Percentiles rank a stretch among this genome's conserved stretches.
phyloP scores from a whole-genome alignment of 129 eudicot species.

The Tagetes erecta region DNA sequence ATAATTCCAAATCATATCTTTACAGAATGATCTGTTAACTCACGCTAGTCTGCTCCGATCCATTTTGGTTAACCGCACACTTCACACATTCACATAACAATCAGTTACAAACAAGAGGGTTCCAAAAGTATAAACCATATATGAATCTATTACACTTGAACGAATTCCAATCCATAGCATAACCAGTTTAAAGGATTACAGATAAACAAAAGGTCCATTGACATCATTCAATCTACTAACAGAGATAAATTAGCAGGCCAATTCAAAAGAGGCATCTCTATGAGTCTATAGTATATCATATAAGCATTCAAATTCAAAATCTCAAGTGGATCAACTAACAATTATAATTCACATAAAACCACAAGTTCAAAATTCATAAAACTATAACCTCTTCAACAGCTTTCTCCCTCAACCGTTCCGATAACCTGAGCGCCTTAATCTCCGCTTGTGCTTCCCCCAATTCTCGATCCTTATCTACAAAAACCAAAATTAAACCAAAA shows the following conservation, averaged over 20 bases:
- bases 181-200: background rate
- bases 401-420: conserved; percentile 80
- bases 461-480: conserved; percentile 84
- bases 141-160: background rate
- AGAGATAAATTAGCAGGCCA: too few species aligned
- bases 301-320: conserved; percentile 17
- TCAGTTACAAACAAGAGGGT: conserved; percentile 11
- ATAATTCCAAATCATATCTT: background rate
- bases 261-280: background rate
- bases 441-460: conserved; percentile 77
- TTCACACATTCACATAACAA: conserved; percentile 16
- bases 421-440: conserved; percentile 72
- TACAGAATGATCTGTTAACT: background rate
- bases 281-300: conserved; percentile 10
- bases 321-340: background rate
- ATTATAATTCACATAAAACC: conserved; percentile 9
- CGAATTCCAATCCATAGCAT: background rate
- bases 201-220: background rate
- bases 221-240: background rate
- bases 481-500: conserved; percentile 5
- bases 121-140: background rate
- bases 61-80: conserved; percentile 24
- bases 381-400: conserved; percentile 91
- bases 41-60: background rate
- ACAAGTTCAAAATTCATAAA: background rate